Evolutionary conservation across 1,284 basidiomycete species (phyloP).

Genomic region (Chiua sp.): DNA sequence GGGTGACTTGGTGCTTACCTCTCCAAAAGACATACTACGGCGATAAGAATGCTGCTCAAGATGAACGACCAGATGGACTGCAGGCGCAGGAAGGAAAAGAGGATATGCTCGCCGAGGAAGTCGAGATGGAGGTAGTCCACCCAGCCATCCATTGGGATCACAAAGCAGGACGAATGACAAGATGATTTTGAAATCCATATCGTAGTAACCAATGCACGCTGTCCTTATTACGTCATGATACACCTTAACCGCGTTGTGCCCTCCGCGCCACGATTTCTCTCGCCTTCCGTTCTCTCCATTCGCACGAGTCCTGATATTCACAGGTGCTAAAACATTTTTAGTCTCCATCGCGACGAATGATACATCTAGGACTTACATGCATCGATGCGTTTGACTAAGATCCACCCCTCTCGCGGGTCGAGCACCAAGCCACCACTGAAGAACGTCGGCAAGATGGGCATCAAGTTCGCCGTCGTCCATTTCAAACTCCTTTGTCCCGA

Average conservation of each 20-base stretch:
- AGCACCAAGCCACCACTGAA: constrained; percentile 79
- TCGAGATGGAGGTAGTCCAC: constrained; percentile 57
- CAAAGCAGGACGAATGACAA: neutral
- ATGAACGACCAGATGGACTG: constrained; percentile 53
- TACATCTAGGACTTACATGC: constrained; percentile 57
- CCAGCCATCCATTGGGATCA: constrained; percentile 44
- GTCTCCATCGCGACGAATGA: constrained; percentile 4
- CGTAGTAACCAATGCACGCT: neutral
- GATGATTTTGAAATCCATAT: neutral
- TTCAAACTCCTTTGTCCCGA: constrained; percentile 69
- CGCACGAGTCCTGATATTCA: constrained; percentile 80
- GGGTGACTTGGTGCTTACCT: constrained; percentile 52
- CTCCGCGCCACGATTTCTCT: constrained; percentile 39
- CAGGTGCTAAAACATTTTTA: constrained; percentile 59
- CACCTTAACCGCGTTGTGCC: neutral
- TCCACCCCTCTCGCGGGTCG: constrained; percentile 73
- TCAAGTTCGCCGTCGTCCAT: constrained; percentile 66
- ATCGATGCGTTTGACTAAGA: constrained; percentile 63
- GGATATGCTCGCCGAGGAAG: constrained; percentile 60
- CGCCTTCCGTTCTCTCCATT: constrained; percentile 81
- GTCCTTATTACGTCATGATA: constrained; percentile 8
- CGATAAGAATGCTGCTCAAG: constrained; percentile 49
- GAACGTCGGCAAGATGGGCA: constrained; percentile 56
- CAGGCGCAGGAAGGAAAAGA: constrained; percentile 57
- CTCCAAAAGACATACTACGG: constrained; percentile 58